These are phyloP conservation scores for Ophiostoma novo-ulmi DNA, from an alignment of 2,329 filamentous ascomycete genomes.

Conservation along the genomic window DNA sequence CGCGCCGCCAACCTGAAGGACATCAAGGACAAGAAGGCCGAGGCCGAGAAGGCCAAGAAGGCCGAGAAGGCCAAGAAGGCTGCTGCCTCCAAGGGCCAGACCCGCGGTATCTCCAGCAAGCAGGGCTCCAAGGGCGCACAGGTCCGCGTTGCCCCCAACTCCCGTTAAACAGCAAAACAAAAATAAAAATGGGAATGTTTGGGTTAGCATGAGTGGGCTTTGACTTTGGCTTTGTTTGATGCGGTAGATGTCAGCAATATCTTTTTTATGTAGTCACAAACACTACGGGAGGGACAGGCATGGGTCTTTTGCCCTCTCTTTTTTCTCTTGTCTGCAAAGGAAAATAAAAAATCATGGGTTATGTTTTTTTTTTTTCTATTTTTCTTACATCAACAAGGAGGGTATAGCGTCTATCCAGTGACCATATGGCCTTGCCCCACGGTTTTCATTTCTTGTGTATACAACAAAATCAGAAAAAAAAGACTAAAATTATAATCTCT, in stretches of 20 bases:
- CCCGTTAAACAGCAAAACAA: conserved; percentile 58
- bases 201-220: conserved; percentile 16
- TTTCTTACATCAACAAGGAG: neutral
- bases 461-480: conserved; percentile 11
- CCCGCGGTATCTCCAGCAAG: conserved; percentile 83
- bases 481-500: neutral
- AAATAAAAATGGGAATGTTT: conserved; percentile 17
- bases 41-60: conserved; percentile 88
- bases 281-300: conserved; percentile 15
- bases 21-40: conserved; percentile 97
- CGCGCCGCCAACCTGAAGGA: conserved; percentile 89
- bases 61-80: conserved; percentile 97
- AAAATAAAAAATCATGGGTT: conserved; percentile 15
- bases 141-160: conserved; percentile 78
- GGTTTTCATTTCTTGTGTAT: neutral
- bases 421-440: neutral
- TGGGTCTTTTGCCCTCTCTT: conserved; percentile 15
- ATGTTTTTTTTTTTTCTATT: conserved; percentile 13
- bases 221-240: conserved; percentile 16
- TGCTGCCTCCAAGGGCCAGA: conserved; percentile 68
- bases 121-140: conserved; percentile 90
- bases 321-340: conserved; percentile 15
- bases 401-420: neutral
- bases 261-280: conserved; percentile 17
- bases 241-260: conserved; percentile 17